phyloP scores from a whole-genome alignment of 192 early-diverging fungal genomes.

The Linnemannia elongata region DNA sequence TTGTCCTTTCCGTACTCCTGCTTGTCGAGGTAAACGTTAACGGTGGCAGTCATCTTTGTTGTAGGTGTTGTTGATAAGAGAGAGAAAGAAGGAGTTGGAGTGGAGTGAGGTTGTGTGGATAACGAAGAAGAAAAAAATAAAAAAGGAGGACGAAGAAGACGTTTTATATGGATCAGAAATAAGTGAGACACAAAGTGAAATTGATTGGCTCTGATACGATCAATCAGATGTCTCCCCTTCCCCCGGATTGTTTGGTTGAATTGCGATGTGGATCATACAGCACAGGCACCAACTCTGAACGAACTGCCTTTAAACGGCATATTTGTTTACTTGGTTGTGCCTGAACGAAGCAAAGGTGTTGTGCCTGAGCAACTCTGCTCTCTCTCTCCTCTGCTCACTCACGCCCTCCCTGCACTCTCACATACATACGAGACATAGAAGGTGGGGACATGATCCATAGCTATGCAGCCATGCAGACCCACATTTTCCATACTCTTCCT shows the following conservation, averaged over 20 bases:
- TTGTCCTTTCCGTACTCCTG: conserved; percentile 80
- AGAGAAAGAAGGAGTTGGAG: conserved; percentile 4
- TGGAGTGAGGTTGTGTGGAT: background rate
- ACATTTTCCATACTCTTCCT: background rate
- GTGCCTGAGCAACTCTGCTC: background rate
- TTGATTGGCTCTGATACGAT: background rate
- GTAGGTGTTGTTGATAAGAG: background rate
- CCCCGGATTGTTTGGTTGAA: background rate
- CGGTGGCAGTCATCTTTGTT: conserved; percentile 27
- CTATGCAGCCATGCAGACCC: background rate
- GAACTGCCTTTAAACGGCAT: background rate
- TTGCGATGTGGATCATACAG: background rate
- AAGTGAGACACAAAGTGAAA: background rate
- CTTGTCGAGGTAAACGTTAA: conserved; percentile 54
- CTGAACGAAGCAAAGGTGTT: background rate
- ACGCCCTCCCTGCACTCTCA: too few species aligned
- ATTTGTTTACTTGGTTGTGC: background rate
- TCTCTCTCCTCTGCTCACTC: background rate
- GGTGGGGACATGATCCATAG: background rate
- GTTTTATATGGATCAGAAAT: conserved; percentile 5
- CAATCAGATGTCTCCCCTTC: background rate
- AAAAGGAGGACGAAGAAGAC: background rate
- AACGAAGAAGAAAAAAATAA: conserved; percentile 1
- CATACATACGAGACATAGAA: background rate
- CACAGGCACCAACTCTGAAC: background rate